A percentile compares a stretch with the other conserved stretches of the same genome.
Evolutionary conservation across 257 asterid genomes (phyloP).

Genomic region (Salvia splendens): DNA sequence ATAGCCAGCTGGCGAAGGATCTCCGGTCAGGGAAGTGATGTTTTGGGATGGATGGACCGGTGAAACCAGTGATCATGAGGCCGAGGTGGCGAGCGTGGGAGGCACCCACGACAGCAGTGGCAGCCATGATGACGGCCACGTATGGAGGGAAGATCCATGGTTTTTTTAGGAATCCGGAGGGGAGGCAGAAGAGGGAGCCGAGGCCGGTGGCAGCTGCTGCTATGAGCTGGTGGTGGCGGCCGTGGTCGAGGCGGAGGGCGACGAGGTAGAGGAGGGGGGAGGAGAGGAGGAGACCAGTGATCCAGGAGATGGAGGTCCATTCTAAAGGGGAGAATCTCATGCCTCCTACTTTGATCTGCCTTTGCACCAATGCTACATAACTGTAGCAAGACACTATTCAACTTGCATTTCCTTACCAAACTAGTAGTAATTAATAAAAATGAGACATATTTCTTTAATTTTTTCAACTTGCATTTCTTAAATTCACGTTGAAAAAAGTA

Average conservation of each 20-base stretch:
- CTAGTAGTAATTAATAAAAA: background rate
- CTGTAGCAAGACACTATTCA: no score
- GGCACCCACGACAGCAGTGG: conserved; percentile 61
- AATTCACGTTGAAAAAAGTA: no score
- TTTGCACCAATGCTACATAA: conserved; percentile 54
- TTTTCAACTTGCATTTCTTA: no score
- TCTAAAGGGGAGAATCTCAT: conserved; percentile 57
- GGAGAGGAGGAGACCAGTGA: conserved; percentile 64
- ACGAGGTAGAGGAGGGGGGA: conserved; percentile 61
- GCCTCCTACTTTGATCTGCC: conserved; percentile 46
- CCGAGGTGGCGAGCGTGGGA: conserved; percentile 79
- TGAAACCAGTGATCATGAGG: conserved; percentile 69
- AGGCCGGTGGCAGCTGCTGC: conserved; percentile 72
- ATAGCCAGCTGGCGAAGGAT: conserved; percentile 65
- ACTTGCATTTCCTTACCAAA: no score
- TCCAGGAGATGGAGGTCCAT: conserved; percentile 87
- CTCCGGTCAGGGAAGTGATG: conserved; percentile 51
- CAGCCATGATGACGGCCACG: conserved; percentile 62
- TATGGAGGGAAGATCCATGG: conserved; percentile 80
- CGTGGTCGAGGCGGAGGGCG: conserved; percentile 63
- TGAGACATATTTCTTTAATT: background rate
- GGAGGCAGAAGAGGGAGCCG: conserved; percentile 91
- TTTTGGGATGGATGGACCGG: conserved; percentile 49
- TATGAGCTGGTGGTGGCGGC: conserved; percentile 58
- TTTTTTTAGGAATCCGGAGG: conserved; percentile 68